phyloP scores from a whole-genome alignment of 2,329 filamentous ascomycete genomes.

The Neofusicoccum kwambonambiense region DNA sequence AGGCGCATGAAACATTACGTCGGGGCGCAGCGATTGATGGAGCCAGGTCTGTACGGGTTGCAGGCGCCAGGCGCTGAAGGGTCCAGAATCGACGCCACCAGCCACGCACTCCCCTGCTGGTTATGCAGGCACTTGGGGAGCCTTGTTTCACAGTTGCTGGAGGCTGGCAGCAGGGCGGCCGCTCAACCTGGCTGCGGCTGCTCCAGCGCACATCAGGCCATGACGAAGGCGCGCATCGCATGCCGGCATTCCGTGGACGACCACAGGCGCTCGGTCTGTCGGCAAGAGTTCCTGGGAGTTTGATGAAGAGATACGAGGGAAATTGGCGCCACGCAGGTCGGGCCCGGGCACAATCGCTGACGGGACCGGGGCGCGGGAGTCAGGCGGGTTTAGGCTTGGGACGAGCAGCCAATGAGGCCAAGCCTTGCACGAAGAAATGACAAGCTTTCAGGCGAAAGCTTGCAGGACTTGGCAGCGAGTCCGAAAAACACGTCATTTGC shows the following conservation, averaged over 20 bases:
- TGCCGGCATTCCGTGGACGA: neutral
- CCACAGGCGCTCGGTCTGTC: neutral
- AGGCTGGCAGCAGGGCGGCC: neutral
- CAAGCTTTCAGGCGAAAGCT: conserved; percentile 11
- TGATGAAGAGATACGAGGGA: conserved; percentile 1
- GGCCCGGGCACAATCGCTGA: neutral
- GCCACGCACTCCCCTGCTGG: neutral
- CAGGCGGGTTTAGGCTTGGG: neutral
- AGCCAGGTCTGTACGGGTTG: neutral
- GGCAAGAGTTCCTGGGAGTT: neutral
- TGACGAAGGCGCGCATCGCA: neutral
- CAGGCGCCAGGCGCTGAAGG: neutral
- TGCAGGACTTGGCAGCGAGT: neutral
- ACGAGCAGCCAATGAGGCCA: neutral
- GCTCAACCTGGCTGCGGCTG: neutral
- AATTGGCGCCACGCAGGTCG: neutral
- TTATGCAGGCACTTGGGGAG: neutral
- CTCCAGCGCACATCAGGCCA: neutral
- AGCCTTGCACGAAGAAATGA: neutral
- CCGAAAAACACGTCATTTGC: neutral
- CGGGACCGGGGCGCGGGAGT: neutral
- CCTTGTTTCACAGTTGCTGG: neutral
- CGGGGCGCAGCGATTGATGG: neutral
- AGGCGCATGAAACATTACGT: conserved; percentile 8
- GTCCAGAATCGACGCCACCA: neutral